Conservation (phyloP, 352 stramenopile genomes). For the Pythium rhizo-oryzae region DNA sequence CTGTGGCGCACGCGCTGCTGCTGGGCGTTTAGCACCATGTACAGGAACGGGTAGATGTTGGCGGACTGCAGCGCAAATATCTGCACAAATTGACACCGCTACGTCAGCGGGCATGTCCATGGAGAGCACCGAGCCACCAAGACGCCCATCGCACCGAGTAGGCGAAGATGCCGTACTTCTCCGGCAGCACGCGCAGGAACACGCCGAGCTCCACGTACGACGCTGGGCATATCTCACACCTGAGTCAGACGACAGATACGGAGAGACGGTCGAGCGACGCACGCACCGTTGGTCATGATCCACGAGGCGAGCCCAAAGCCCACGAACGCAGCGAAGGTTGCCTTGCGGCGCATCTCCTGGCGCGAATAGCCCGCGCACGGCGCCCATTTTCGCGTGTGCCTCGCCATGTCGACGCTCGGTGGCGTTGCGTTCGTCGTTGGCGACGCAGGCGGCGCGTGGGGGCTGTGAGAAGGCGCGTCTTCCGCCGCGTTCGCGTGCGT, state of each 20-base stretch:
- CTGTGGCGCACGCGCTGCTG: slow-evolving; percentile 46
- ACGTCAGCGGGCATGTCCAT: too few relatives aligned
- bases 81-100: slow-evolving; percentile 8
- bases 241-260: neutral
- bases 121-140: too few relatives aligned
- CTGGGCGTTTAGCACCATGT: slow-evolving; percentile 58
- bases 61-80: slow-evolving; percentile 72
- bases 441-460: neutral
- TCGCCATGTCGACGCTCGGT: slow-evolving; percentile 1
- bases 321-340: slow-evolving; percentile 56
- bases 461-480: neutral
- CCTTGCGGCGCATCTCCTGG: slow-evolving; percentile 11
- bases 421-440: neutral
- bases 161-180: slow-evolving; percentile 69
- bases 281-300: slow-evolving; percentile 66
- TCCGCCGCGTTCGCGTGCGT: slow-evolving; percentile 2
- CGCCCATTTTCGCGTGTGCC: slow-evolving; percentile 4
- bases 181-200: slow-evolving; percentile 57
- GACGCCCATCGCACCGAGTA: slow-evolving; percentile 44
- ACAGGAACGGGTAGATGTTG: slow-evolving; percentile 73
- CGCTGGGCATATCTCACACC: slow-evolving; percentile 15
- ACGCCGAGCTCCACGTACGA: slow-evolving; percentile 64
- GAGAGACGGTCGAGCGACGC: neutral
- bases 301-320: slow-evolving; percentile 61
- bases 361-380: neutral